Evolutionary conservation across 2,329 filamentous ascomycete genomes (phyloP), one percentile per base, ranked within the genome.

Genomic region (Arthrinium phaeospermum): DNA sequence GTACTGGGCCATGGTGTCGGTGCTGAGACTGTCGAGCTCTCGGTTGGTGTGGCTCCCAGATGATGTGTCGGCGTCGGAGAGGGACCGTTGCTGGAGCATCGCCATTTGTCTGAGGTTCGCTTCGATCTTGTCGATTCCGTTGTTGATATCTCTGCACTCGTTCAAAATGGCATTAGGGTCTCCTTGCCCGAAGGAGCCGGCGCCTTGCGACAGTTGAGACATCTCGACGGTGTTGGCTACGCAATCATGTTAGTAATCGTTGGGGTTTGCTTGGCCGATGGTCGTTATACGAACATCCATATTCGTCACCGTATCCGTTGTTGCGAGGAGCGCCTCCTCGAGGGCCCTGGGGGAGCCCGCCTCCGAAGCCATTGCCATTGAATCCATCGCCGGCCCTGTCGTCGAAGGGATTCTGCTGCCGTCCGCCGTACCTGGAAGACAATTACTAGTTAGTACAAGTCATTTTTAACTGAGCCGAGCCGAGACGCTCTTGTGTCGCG

Each of bases 1-100:
- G 86, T 97, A 98, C 71, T 91, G 87, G 70, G 89, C 90, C 91
- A 97, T 97, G 76, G 95, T 96, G 75, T 96, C 92, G 64, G 91
- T 88, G 76, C 91, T 92, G 72, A 95, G 87, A 72, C 86, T 85
- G 75, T 97, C 93, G 75, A 98, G 90, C 78, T 93, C 89, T 74
- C 89, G 89, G 77, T 91, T 90, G 64, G 89, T 89, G 73, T 89
- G 87, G 78, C 91, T 92, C 71, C 91, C 89, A 69, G 88, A 85
- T 57, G 90, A 90, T 77, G 91, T 91, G 80, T 95, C 93, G 73
- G 93, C 91, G 78, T 94, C 93, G 78, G 91, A 90, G 75, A 98
- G 90, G 46, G 91, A 90, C 74, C 91, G 88, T 79, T 90, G 89
- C 81, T 96, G 93, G 49, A 94, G 86, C 81, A 87, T 88, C 78